Percentiles rank a stretch among this genome's conserved stretches.
Conservation (phyloP, 345 rosid species). For the Geranium brycei region DNA sequence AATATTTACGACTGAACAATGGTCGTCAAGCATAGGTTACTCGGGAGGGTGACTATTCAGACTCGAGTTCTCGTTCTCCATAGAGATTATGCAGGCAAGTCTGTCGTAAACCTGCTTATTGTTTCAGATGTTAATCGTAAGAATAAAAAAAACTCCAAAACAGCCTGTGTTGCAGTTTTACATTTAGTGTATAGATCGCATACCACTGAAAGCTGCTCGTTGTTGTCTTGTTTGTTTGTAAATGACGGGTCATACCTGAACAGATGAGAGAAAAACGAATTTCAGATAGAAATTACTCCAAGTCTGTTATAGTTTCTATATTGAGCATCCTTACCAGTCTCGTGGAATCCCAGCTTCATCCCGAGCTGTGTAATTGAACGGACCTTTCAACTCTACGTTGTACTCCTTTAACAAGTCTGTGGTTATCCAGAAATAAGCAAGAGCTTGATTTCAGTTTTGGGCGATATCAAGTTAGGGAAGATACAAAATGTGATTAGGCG, state of each 20-base stretch:
- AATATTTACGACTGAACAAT: too few species aligned
- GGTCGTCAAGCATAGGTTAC: neutral
- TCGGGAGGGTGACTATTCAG: conserved; percentile 8
- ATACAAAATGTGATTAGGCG: neutral
- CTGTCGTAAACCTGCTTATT: conserved; percentile 55
- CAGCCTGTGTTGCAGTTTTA: neutral
- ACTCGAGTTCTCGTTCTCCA: conserved; percentile 70
- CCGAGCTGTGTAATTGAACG: conserved; percentile 80
- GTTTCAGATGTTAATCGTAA: neutral
- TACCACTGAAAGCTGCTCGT: conserved; percentile 52
- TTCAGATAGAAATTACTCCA: neutral
- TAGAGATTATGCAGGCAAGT: conserved; percentile 61
- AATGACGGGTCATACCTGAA: conserved; percentile 56
- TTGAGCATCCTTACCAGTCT: conserved; percentile 40
- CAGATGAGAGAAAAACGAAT: conserved; percentile 5
- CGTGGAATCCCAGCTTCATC: conserved; percentile 90
- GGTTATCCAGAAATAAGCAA: conserved; percentile 8
- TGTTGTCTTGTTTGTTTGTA: conserved; percentile 17
- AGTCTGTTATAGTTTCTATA: neutral
- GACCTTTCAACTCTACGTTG: conserved; percentile 75
- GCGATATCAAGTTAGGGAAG: neutral
- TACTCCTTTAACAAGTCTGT: conserved; percentile 63
- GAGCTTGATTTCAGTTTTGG: neutral
- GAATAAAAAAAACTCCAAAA: too few species aligned
- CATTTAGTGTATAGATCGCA: conserved; percentile 10